A percentile compares a stretch with the other conserved stretches of the same genome.
These are phyloP conservation scores for Trichoderma koningii DNA, from an alignment of 2,329 filamentous ascomycete species.

Conservation along the genomic window DNA sequence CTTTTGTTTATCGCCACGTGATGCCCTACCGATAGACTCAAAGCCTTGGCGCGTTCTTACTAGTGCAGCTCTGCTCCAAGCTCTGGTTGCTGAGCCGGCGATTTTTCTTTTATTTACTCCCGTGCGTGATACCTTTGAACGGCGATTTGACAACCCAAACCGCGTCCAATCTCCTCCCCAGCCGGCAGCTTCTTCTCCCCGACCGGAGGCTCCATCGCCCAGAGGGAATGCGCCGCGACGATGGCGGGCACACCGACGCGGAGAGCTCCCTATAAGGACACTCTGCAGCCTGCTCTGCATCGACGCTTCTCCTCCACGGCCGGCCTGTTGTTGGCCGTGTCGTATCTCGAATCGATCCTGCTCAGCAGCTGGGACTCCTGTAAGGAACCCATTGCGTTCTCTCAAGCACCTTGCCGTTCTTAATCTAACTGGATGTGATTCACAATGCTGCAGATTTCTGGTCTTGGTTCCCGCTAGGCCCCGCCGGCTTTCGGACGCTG, in stretches of 20 bases:
- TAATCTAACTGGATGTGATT: constrained; percentile 26
- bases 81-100: constrained; percentile 38
- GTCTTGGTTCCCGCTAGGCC: constrained; percentile 82
- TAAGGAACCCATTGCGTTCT: constrained; percentile 47
- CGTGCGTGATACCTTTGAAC: neutral
- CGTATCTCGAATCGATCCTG: constrained; percentile 71
- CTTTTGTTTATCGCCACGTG: constrained; percentile 37
- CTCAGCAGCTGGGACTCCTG: constrained; percentile 70
- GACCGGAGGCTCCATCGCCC: neutral
- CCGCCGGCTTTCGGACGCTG: constrained; percentile 70
- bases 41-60: constrained; percentile 30
- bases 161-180: neutral
- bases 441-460: constrained; percentile 63
- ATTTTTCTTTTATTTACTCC: constrained; percentile 41
- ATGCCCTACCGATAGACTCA: constrained; percentile 27
- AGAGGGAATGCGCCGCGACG: constrained; percentile 48
- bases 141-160: constrained; percentile 9
- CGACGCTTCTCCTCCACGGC: constrained; percentile 81
- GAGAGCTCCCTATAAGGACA: constrained; percentile 76
- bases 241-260: constrained; percentile 58
- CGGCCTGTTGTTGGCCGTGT: constrained; percentile 66
- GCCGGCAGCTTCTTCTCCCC: neutral
- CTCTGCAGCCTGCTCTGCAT: constrained; percentile 85
- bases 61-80: constrained; percentile 13
- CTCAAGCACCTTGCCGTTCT: neutral